phyloP scores from a whole-genome alignment of 495 filamentous ascomycete species.

The Penicillium paradoxum region DNA sequence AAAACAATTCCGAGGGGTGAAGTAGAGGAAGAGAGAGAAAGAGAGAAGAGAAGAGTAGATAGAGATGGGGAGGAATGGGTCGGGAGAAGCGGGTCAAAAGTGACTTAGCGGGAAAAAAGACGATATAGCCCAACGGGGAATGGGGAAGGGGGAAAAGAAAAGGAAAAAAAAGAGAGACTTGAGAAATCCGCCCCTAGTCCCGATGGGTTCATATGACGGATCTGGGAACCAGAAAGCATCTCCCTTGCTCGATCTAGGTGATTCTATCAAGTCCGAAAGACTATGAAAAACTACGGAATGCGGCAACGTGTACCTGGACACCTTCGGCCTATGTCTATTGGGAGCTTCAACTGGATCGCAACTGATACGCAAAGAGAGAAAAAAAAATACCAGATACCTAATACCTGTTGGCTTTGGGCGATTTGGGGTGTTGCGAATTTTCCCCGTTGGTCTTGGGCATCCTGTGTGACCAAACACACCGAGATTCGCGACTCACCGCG shows the following conservation, averaged over 20 bases:
- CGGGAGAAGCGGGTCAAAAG: conserved; percentile 5
- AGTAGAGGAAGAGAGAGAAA: conserved; percentile 8
- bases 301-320: too few relatives aligned
- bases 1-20: conserved; percentile 11
- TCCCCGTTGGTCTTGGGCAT: conserved; percentile 1
- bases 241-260: conserved; percentile 8
- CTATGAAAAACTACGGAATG: not conserved
- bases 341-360: too few relatives aligned
- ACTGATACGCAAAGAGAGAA: too few relatives aligned
- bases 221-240: conserved; percentile 28
- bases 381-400: not conserved
- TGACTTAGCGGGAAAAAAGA: conserved; percentile 4
- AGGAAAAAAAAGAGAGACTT: conserved; percentile 11
- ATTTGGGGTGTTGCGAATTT: not conserved
- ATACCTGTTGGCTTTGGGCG: not conserved
- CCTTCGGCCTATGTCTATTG: too few relatives aligned
- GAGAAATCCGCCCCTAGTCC: conserved; percentile 41
- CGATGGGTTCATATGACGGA: conserved; percentile 49
- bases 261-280: not conserved
- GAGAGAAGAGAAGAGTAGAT: conserved; percentile 15
- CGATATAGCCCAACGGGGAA: conserved; percentile 15
- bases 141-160: conserved; percentile 17
- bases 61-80: conserved; percentile 11
- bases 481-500: not conserved
- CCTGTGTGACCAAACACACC: conserved; percentile 5